These are phyloP conservation scores for Alternaria sp. DNA, from an alignment of 2,329 filamentous ascomycete species.

Conservation along the genomic window DNA sequence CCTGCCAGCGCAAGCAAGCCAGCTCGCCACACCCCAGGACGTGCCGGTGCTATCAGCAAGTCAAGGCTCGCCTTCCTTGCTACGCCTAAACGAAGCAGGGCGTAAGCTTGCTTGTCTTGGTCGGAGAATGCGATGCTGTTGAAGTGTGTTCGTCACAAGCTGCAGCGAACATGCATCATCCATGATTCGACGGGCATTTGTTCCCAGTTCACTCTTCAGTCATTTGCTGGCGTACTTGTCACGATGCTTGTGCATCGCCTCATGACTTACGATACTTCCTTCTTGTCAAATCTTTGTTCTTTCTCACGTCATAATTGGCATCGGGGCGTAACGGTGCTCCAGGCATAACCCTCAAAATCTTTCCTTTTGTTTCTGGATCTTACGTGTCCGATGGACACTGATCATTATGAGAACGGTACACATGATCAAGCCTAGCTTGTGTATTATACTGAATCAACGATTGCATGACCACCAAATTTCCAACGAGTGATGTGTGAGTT, in stretches of 20 bases:
- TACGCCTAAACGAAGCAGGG: slow-evolving; percentile 46
- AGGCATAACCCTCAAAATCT: slow-evolving; percentile 12
- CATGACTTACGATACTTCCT: slow-evolving; percentile 9
- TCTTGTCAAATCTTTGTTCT: slow-evolving; percentile 9
- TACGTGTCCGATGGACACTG: slow-evolving; percentile 15
- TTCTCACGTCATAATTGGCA: slow-evolving; percentile 11
- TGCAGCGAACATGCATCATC: neutral
- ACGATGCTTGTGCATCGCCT: neutral
- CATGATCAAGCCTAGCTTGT: slow-evolving; percentile 20
- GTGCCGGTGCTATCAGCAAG: slow-evolving; percentile 43
- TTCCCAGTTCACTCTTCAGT: neutral
- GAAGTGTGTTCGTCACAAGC: neutral
- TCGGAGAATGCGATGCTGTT: neutral
- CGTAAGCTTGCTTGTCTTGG: slow-evolving; percentile 12
- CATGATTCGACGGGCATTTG: neutral
- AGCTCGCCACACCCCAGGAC: slow-evolving; percentile 37
- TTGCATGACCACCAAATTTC: neutral
- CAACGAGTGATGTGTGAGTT: neutral
- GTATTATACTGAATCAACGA: slow-evolving; percentile 23
- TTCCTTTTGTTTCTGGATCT: slow-evolving; percentile 13
- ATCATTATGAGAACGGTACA: slow-evolving; percentile 21
- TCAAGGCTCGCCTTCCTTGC: slow-evolving; percentile 48
- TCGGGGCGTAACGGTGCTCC: slow-evolving; percentile 14
- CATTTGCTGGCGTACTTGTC: slow-evolving; percentile 14
- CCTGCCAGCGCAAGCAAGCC: slow-evolving; percentile 38